Evolutionary conservation across 352 stramenopile genomes (phyloP).

Genomic region (Globisporangium nunn): DNA sequence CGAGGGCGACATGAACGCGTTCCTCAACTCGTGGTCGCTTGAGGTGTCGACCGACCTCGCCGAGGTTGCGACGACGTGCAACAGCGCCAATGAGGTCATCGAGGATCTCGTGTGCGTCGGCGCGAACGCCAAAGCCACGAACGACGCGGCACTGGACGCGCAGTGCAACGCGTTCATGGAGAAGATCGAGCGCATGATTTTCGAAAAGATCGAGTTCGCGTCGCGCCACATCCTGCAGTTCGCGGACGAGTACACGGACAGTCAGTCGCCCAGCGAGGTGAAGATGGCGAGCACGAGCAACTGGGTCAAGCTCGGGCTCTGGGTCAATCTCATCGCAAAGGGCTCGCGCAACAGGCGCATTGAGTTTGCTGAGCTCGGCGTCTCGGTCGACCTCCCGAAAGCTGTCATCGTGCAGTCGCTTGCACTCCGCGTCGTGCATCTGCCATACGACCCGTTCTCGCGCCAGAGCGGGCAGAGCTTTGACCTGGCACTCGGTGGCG

Average conservation of each 20-base stretch:
- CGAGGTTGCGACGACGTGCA: slow-evolving; percentile 41
- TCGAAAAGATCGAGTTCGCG: slow-evolving; percentile 57
- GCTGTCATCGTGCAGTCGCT: slow-evolving; percentile 73
- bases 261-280: slow-evolving; percentile 47
- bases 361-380: slow-evolving; percentile 58
- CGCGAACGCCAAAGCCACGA: slow-evolving; percentile 45
- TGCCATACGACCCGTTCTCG: slow-evolving; percentile 54
- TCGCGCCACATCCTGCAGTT: slow-evolving; percentile 68
- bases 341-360: slow-evolving; percentile 70
- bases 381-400: slow-evolving; percentile 71
- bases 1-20: slow-evolving; percentile 78
- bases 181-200: slow-evolving; percentile 46
- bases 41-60: slow-evolving; percentile 40
- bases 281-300: slow-evolving; percentile 45
- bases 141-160: slow-evolving; percentile 27
- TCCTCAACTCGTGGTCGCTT: slow-evolving; percentile 70
- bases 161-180: slow-evolving; percentile 41
- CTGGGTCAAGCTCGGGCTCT: slow-evolving; percentile 53
- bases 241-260: slow-evolving; percentile 66
- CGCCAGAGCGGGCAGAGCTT: slow-evolving; percentile 16
- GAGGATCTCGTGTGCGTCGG: slow-evolving; percentile 51
- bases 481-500: slow-evolving; percentile 49
- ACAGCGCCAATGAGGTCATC: slow-evolving; percentile 52
- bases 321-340: slow-evolving; percentile 71
- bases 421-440: slow-evolving; percentile 47